phyloP scores from a whole-genome alignment of 345 rosid genomes.

The Melastoma malabathricum region DNA sequence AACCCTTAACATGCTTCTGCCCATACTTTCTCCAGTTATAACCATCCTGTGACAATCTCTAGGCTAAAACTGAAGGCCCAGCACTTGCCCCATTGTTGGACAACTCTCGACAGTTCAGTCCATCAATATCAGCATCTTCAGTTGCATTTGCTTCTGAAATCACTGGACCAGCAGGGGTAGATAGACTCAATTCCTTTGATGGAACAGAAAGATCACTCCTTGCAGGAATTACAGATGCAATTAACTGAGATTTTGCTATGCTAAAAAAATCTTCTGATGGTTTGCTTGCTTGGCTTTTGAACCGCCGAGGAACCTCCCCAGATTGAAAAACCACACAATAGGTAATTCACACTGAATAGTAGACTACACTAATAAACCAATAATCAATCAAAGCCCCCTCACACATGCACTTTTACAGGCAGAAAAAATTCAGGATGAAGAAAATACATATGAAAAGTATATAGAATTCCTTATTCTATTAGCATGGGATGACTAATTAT shows the following conservation, averaged over 20 bases:
- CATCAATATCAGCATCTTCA: slow-evolving; percentile 57
- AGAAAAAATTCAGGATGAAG: no score
- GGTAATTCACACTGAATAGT: no score
- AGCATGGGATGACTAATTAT: neutral
- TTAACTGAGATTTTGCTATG: slow-evolving; percentile 30
- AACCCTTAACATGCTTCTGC: slow-evolving; percentile 95
- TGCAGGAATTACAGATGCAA: slow-evolving; percentile 29
- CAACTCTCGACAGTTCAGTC: slow-evolving; percentile 31
- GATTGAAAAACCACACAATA: no score
- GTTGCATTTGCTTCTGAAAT: slow-evolving; percentile 30
- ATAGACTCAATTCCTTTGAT: slow-evolving; percentile 61
- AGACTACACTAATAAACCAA: no score
- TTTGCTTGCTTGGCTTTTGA: slow-evolving; percentile 55
- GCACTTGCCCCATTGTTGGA: slow-evolving; percentile 32
- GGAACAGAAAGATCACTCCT: slow-evolving; percentile 53
- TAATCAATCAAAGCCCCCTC: no score
- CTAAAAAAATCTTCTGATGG: slow-evolving; percentile 34
- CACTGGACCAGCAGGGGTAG: slow-evolving; percentile 28
- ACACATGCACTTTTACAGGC: no score
- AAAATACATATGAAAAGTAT: no score
- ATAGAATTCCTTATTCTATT: no score
- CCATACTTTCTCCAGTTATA: slow-evolving; percentile 99
- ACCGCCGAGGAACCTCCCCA: slow-evolving; percentile 41
- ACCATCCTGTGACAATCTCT: slow-evolving; percentile 56
- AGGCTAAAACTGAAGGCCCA: slow-evolving; percentile 27